Evolutionary conservation across 495 filamentous ascomycete species (phyloP), one percentile per base, ranked within the genome.

Genomic region (Daldinia decipiens): DNA sequence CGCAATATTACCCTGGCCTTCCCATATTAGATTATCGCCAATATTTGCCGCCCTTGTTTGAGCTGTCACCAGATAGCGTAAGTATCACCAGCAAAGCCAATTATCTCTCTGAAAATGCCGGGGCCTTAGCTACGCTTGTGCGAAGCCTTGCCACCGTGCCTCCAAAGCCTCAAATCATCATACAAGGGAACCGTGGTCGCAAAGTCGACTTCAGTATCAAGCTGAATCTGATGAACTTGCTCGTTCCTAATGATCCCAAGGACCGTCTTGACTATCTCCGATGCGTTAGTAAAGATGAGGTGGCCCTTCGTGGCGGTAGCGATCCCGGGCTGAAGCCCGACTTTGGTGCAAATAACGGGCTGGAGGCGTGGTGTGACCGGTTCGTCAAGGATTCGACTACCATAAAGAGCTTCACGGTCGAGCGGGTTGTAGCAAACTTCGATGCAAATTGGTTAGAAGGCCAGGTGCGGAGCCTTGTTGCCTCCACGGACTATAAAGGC

Each of bases 371-470:
- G 85, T 81, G 77, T 12, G 77, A 76, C 21, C 73, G 72, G 13
- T 88, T 80, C 57, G 81, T 86, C 52, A 80, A 81, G 32, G 85
- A 88, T 64, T 52, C 65, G 7, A 78, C 77, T 6, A 31, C 77
- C 1, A 78, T 86, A 57, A 87, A 87, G 76, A 74, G 75, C 15
- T 87, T 88, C 70, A 75, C 70, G 21, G 74, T 87, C 5, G 82
- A 85, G 62, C 79, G 86, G 0, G 78, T 79, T 8, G 79, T 87
- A 17, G 82, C 78, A 2, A 87, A 88, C 58, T 78, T 86, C 66
- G 83, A 88, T 57, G 77, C 78, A 17, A 76, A 76, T 59, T 86
- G 85, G 79, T 62, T 88, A 29, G 83, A 86, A 70, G 85, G 84
- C 7, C 82, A 84, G 59, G 78, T 86, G 29, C 80, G 84, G 7